A percentile compares a stretch with the other conserved stretches of the same genome.
Conservation (phyloP, 148 eudicot species). For the Camellia granthamiana region DNA sequence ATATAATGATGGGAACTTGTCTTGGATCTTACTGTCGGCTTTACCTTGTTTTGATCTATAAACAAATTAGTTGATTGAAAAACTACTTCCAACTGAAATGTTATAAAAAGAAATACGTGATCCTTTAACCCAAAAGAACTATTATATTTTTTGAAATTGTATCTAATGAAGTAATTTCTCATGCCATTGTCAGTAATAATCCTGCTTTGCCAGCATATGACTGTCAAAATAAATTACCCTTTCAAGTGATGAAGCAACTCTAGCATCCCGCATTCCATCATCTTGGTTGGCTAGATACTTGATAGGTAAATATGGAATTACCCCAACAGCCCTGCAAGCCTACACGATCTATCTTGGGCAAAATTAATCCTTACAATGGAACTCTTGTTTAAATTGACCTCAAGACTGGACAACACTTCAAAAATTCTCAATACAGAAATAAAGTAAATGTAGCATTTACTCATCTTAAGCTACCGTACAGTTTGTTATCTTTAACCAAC, state of each 20-base stretch:
- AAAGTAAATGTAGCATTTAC: too few species aligned
- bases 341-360: too few species aligned
- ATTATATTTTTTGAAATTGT: neutral
- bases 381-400: too few species aligned
- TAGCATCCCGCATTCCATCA: neutral
- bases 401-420: too few species aligned
- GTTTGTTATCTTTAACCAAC: too few species aligned
- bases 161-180: neutral
- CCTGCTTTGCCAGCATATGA: neutral
- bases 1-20: neutral
- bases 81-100: neutral
- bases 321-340: too few species aligned
- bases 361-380: too few species aligned
- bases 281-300: neutral
- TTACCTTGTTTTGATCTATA: neutral
- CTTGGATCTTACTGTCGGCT: neutral
- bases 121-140: neutral
- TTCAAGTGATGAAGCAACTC: neutral
- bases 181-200: neutral
- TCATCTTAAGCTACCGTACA: too few species aligned
- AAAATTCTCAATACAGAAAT: too few species aligned
- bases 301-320: too few species aligned
- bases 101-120: neutral
- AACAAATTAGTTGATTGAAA: neutral
- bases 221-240: neutral